Conservation (phyloP, 2,329 filamentous ascomycete species). For the Harringtonia lauricola region DNA sequence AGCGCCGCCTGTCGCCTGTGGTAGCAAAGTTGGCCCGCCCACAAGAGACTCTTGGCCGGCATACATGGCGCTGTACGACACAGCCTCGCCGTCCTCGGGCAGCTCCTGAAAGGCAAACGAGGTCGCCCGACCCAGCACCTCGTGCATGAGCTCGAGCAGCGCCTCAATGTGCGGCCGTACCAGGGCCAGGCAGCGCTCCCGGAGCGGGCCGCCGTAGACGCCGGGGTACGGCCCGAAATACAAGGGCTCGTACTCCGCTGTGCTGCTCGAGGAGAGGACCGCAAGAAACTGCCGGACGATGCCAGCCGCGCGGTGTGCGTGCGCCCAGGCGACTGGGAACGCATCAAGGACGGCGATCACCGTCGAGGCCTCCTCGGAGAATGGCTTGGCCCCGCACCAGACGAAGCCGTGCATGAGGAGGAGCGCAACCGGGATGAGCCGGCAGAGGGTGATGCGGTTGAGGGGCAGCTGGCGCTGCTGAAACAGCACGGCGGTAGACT, state of each 20-base stretch:
- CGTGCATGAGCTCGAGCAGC: not conserved
- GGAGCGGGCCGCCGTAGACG: not conserved
- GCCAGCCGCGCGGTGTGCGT: constrained; percentile 22
- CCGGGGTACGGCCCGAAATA: not conserved
- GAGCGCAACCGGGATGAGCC: constrained; percentile 25
- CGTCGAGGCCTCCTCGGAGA: too few relatives aligned
- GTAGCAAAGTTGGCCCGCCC: too few relatives aligned
- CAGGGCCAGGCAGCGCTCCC: not conserved
- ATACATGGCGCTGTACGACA: too few relatives aligned
- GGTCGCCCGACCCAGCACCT: not conserved
- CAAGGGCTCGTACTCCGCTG: not conserved
- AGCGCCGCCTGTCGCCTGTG: too few relatives aligned
- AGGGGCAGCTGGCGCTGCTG: constrained; percentile 31
- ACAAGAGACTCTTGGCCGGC: too few relatives aligned
- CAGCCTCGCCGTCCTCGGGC: not conserved
- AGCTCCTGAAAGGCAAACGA: not conserved
- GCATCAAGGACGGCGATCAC: constrained; percentile 20
- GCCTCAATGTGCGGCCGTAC: not conserved
- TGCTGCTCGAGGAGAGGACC: too few relatives aligned
- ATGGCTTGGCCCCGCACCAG: constrained; percentile 11
- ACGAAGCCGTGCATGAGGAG: constrained; percentile 23
- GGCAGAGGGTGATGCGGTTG: constrained; percentile 29
- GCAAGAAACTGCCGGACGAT: constrained; percentile 21
- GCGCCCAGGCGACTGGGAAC: constrained; percentile 23
- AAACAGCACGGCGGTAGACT: constrained; percentile 27